Percentiles rank a stretch among this genome's conserved stretches.
These are phyloP conservation scores for Candida schatavii DNA, from an alignment of 805 yeast species.

Conservation along the genomic window DNA sequence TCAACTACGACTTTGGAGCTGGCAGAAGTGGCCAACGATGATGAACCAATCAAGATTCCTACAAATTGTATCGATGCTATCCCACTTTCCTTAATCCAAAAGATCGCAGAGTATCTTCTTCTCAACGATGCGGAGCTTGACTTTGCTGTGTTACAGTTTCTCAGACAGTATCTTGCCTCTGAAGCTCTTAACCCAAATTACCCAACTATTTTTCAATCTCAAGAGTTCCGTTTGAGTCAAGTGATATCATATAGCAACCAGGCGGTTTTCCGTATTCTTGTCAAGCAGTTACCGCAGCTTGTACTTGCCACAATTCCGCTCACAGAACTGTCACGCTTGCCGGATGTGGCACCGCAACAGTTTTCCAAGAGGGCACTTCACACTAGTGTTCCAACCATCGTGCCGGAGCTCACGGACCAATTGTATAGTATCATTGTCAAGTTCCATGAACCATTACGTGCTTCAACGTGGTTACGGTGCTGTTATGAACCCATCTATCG, in stretches of 20 bases:
- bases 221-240: conserved; percentile 42
- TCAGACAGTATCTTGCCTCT: conserved; percentile 75
- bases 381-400: conserved; percentile 53
- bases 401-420: conserved; percentile 57
- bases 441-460: conserved; percentile 82
- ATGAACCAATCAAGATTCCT: conserved; percentile 8
- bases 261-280: conserved; percentile 49
- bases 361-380: conserved; percentile 51
- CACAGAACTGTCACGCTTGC: conserved; percentile 28
- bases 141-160: conserved; percentile 72
- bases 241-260: conserved; percentile 47
- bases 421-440: conserved; percentile 59
- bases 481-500: conserved; percentile 68
- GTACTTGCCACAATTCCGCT: conserved; percentile 35
- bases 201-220: conserved; percentile 30
- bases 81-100: conserved; percentile 42
- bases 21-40: conserved; percentile 22
- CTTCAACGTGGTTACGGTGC: conserved; percentile 92
- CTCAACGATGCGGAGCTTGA: conserved; percentile 71
- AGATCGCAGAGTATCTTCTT: conserved; percentile 55
- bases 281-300: conserved; percentile 61
- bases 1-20: conserved; percentile 29
- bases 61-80: conserved; percentile 42
- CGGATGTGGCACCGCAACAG: conserved; percentile 21
- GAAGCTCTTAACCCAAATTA: conserved; percentile 41